Percentiles rank a stretch among this genome's conserved stretches.
phyloP scores from a whole-genome alignment of 139 green algal species.

The Auxenochlorella pyrenoidosa region DNA sequence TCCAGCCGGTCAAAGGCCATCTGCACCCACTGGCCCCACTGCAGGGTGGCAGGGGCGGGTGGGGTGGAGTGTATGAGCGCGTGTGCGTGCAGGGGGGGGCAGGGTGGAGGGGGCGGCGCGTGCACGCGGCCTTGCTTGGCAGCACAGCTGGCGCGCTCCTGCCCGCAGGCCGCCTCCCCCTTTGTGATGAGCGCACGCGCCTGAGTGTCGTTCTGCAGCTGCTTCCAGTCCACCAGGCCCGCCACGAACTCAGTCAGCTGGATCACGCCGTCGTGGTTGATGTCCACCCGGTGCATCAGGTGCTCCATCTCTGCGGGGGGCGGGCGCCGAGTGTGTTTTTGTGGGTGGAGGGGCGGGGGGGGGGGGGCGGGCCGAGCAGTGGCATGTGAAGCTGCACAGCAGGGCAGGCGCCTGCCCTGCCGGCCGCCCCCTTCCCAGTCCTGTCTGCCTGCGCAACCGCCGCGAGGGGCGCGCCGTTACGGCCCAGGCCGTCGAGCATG shows the following conservation, averaged over 20 bases:
- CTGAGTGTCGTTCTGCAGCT: conserved; percentile 56
- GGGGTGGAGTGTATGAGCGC: too few species aligned
- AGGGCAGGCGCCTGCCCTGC: too few species aligned
- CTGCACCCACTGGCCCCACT: conserved; percentile 48
- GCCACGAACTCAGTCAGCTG: conserved; percentile 86
- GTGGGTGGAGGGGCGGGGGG: too few species aligned
- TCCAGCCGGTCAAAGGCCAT: conserved; percentile 83
- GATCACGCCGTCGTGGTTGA: conserved; percentile 76
- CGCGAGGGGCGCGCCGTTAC: too few species aligned
- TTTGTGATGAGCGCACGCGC: too few species aligned
- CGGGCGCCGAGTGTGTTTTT: not conserved
- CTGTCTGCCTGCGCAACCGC: too few species aligned
- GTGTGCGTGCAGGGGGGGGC: too few species aligned
- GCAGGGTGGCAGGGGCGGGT: not conserved
- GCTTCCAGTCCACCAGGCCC: conserved; percentile 85
- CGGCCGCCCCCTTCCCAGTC: too few species aligned
- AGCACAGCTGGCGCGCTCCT: too few species aligned
- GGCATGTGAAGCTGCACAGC: too few species aligned
- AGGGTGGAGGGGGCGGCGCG: not conserved
- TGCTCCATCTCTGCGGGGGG: conserved; percentile 70
- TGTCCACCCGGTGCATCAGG: conserved; percentile 73
- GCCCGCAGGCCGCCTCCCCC: too few species aligned
- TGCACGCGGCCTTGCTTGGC: not conserved
- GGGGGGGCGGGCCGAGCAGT: too few species aligned
- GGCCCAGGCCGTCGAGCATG: not conserved